Evolutionary conservation across 441 rosid genomes (phyloP).

Genomic region (Corymbia citriodora): DNA sequence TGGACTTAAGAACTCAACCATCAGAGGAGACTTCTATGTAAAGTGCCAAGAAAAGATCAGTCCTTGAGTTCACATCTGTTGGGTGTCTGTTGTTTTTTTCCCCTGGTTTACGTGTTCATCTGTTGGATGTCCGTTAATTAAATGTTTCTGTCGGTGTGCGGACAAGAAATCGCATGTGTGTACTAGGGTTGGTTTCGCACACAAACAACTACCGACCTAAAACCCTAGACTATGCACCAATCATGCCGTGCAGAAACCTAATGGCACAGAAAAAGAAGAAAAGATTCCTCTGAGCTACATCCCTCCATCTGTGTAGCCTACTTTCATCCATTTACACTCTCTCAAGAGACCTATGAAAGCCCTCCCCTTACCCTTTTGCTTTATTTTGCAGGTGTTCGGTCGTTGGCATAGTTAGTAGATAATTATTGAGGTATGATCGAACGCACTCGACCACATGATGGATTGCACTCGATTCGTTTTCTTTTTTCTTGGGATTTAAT

Average conservation of each 20-base stretch:
- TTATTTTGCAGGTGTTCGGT: not conserved
- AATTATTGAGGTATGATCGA: not conserved
- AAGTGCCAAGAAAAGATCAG: not conserved
- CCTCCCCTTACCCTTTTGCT: not conserved
- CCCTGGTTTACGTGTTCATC: not conserved
- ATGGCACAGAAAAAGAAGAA: not conserved
- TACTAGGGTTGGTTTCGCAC: not conserved
- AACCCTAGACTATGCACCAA: not conserved
- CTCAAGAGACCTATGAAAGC: not conserved
- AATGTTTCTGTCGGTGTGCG: not conserved
- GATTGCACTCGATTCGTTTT: not conserved
- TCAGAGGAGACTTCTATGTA: not conserved
- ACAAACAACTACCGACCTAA: not conserved
- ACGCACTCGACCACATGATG: not conserved
- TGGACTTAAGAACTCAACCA: not conserved
- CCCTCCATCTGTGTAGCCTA: not conserved
- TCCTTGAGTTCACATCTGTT: not conserved
- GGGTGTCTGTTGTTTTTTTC: not conserved
- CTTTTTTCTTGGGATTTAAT: not conserved
- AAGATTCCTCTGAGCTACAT: not conserved
- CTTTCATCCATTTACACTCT: not conserved
- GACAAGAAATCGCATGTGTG: not conserved
- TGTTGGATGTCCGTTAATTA: not conserved
- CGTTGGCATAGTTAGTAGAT: not conserved
- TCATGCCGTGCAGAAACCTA: not conserved